phyloP scores from a whole-genome alignment of 108 stramenopile species.

The Conticribra guillardii region DNA sequence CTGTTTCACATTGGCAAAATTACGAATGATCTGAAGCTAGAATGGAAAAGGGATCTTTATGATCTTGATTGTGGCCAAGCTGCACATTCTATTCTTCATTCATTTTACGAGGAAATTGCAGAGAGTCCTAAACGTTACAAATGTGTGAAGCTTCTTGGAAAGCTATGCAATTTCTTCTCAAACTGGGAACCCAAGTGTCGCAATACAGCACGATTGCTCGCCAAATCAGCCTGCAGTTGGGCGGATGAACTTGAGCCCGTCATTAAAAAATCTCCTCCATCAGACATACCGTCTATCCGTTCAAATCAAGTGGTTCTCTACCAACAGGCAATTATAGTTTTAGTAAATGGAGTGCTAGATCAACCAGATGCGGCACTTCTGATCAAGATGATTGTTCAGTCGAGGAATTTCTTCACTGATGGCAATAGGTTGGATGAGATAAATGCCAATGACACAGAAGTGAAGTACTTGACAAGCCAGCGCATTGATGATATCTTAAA shows the following conservation, averaged over 20 bases:
- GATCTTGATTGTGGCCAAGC: neutral
- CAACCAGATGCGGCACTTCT: constrained; percentile 17
- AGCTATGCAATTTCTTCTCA: constrained; percentile 27
- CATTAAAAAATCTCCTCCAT: constrained; percentile 18
- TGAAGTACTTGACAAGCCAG: constrained; percentile 8
- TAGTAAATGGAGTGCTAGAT: constrained; percentile 17
- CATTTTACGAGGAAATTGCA: constrained; percentile 26
- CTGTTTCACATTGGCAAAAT: constrained; percentile 61
- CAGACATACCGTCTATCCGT: neutral
- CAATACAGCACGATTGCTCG: constrained; percentile 6
- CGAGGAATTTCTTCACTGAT: constrained; percentile 26
- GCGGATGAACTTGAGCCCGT: constrained; percentile 16
- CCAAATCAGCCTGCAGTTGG: constrained; percentile 14
- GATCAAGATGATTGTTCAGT: constrained; percentile 24
- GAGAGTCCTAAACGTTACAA: constrained; percentile 46
- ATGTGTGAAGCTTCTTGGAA: constrained; percentile 17
- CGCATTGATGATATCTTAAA: constrained; percentile 8
- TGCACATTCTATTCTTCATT: constrained; percentile 3
- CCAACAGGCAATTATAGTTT: constrained; percentile 23
- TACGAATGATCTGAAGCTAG: neutral
- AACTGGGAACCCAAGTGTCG: constrained; percentile 8
- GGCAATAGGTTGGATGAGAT: constrained; percentile 17
- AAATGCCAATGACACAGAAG: constrained; percentile 3
- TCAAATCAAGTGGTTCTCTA: constrained; percentile 21
- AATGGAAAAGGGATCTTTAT: constrained; percentile 36